These are phyloP conservation scores for Psilocybe sp. DNA, from an alignment of 768 basidiomycete genomes.

Conservation along the genomic window DNA sequence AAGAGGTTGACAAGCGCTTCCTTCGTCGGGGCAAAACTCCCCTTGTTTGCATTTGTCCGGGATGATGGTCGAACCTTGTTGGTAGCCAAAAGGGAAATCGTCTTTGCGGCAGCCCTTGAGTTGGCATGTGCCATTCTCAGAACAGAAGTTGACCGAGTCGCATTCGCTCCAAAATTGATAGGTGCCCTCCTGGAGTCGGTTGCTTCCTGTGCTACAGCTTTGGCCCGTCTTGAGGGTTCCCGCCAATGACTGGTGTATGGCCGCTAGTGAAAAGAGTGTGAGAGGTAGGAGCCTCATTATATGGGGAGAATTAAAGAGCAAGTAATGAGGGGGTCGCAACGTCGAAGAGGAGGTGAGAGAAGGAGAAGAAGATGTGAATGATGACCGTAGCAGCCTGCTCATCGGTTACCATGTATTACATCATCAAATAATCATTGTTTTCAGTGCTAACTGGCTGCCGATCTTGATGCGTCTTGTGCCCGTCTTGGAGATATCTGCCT, in stretches of 20 bases:
- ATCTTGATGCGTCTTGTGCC: not conserved
- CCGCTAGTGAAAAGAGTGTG: conserved; percentile 55
- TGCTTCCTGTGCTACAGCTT: conserved; percentile 52
- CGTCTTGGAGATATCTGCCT: not conserved
- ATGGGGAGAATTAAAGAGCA: conserved; percentile 9
- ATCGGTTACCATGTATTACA: not conserved
- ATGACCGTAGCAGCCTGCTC: not conserved
- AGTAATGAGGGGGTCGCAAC: not conserved
- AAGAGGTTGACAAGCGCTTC: conserved; percentile 59
- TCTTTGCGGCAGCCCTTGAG: conserved; percentile 72
- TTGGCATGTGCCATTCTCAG: conserved; percentile 50
- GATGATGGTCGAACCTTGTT: conserved; percentile 32
- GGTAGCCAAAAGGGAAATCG: conserved; percentile 74
- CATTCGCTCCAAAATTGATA: conserved; percentile 81
- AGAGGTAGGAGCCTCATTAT: conserved; percentile 30
- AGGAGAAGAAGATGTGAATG: conserved; percentile 4
- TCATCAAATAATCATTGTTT: conserved; percentile 1
- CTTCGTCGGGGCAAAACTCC: conserved; percentile 85
- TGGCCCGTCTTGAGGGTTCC: conserved; percentile 44
- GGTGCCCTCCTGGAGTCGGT: conserved; percentile 71
- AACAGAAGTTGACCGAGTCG: conserved; percentile 66
- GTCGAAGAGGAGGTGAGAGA: conserved; percentile 8
- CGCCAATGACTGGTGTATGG: conserved; percentile 35
- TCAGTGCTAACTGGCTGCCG: not conserved
- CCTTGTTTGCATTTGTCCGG: conserved; percentile 62